phyloP scores from a whole-genome alignment of 73 alveolate genomes.

The Paramecium sexaurelia region DNA sequence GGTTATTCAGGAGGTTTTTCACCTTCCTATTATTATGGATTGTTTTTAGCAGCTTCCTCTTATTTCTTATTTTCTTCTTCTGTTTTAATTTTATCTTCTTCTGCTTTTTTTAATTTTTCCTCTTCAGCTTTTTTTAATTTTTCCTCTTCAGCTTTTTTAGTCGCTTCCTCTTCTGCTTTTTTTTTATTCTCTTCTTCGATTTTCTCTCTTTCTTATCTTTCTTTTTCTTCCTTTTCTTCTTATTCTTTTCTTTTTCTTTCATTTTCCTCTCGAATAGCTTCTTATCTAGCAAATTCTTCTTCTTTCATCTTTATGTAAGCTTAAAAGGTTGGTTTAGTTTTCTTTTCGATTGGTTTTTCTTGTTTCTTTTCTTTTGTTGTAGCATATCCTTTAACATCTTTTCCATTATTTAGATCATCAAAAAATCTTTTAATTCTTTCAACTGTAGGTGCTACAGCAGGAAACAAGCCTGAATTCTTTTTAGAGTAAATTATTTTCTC shows the following conservation, averaged over 20 bases:
- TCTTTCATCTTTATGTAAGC: conserved; percentile 50
- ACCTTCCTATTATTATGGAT: background rate
- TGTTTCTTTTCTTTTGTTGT: conserved; percentile 18
- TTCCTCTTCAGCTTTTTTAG: background rate
- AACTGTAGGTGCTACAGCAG: background rate
- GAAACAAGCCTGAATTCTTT: conserved; percentile 48
- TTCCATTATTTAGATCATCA: conserved; percentile 1
- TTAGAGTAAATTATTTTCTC: conserved; percentile 54
- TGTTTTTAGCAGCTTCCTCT: background rate
- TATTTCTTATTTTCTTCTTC: background rate
- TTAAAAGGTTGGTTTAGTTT: conserved; percentile 39
- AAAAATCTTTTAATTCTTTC: conserved; percentile 11
- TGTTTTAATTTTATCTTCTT: background rate
- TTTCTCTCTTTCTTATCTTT: conserved; percentile 30
- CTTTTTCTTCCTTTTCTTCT: conserved; percentile 51
- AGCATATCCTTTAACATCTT: conserved; percentile 22
- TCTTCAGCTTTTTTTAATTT: background rate
- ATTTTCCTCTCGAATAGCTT: conserved; percentile 47
- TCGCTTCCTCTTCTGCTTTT: conserved; percentile 39
- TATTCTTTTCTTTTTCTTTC: conserved; percentile 53
- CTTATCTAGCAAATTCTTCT: conserved; percentile 60
- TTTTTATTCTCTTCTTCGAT: background rate
- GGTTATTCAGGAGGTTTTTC: conserved; percentile 22
- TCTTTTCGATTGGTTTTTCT: conserved; percentile 22
- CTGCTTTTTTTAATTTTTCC: background rate